Evolutionary conservation across 306 rosid genomes (phyloP).

Genomic region (Prosopis cineraria): DNA sequence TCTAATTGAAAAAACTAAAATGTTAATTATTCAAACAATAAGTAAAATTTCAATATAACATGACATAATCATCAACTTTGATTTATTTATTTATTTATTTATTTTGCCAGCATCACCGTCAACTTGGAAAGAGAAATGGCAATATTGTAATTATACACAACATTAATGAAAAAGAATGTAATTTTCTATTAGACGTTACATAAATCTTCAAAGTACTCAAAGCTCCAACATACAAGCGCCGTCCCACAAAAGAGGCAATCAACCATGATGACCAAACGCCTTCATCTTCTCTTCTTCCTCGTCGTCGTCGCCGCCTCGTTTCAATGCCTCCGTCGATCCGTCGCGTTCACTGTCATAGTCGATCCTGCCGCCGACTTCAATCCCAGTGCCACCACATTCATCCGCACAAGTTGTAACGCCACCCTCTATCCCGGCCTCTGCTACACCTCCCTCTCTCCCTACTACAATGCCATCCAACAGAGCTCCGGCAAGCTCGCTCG

Average conservation of each 20-base stretch:
- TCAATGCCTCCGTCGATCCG: background rate
- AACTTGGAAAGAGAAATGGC: background rate
- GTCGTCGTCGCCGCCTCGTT: background rate
- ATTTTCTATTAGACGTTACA: background rate
- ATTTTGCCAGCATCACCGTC: no score
- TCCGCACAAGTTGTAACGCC: conserved; percentile 61
- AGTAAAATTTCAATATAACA: background rate
- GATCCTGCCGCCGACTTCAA: background rate
- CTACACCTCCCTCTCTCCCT: conserved; percentile 69
- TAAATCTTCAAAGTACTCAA: background rate
- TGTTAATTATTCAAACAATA: background rate
- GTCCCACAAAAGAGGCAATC: background rate
- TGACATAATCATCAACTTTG: no score
- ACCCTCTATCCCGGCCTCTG: conserved; percentile 75
- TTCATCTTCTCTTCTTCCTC: background rate
- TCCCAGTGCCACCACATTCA: conserved; percentile 37
- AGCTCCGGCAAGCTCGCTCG: conserved; percentile 39
- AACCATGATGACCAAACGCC: conserved; percentile 1
- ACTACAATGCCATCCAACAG: conserved; percentile 49
- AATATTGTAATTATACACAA: background rate
- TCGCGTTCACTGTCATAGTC: background rate
- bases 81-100: no score
- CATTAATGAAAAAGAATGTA: background rate
- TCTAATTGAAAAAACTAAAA: background rate
- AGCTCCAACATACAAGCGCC: background rate